Evolutionary conservation across 129 eudicot species (phyloP).

Genomic region (Helianthus tuberosus): DNA sequence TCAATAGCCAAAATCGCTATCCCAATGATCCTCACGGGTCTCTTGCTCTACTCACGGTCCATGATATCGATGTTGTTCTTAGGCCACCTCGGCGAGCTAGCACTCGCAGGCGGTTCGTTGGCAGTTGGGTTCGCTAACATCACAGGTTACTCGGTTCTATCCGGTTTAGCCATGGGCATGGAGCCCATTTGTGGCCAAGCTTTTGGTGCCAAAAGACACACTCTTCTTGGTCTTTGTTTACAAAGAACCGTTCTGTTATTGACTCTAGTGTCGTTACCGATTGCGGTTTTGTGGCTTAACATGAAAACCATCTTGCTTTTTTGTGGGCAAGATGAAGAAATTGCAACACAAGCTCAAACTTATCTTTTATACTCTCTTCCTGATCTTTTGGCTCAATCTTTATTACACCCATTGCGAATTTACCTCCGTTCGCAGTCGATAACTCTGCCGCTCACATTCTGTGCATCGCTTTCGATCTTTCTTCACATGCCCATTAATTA

Average conservation of each 20-base stretch:
- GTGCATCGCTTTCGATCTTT: constrained; percentile 62
- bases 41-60: constrained; percentile 75
- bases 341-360: constrained; percentile 70
- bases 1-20: constrained; percentile 63
- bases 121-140: constrained; percentile 91
- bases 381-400: constrained; percentile 75
- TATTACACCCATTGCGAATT: constrained; percentile 76
- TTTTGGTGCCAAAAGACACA: constrained; percentile 69
- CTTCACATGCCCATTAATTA: constrained; percentile 75
- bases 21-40: constrained; percentile 91
- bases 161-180: constrained; percentile 95
- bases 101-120: constrained; percentile 79
- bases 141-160: constrained; percentile 83
- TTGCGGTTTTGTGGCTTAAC: constrained; percentile 67
- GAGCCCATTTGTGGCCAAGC: constrained; percentile 96
- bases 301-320: constrained; percentile 63
- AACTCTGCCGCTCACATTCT: constrained; percentile 70
- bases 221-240: constrained; percentile 67
- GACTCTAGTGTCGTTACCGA: constrained; percentile 56
- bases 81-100: constrained; percentile 74
- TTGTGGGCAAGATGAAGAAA: constrained; percentile 75
- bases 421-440: constrained; percentile 82
- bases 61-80: constrained; percentile 87
- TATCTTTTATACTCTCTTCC: constrained; percentile 69
- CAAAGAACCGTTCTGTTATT: constrained; percentile 64